Evolutionary conservation across 2,329 filamentous ascomycete genomes (phyloP).

Genomic region (Tolypocladium pustulatum): DNA sequence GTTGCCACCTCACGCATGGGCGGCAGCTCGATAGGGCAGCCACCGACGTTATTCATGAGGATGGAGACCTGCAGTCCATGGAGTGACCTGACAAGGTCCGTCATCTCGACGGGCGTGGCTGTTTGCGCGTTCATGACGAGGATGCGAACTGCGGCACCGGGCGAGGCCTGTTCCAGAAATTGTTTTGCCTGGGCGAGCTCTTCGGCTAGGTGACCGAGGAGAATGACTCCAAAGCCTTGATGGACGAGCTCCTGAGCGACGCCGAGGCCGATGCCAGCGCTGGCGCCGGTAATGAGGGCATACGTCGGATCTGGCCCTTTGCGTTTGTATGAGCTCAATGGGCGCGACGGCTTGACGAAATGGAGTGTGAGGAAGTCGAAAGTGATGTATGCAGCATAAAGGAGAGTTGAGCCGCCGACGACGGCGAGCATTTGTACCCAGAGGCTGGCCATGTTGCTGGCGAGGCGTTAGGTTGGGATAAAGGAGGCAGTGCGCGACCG

Average conservation of each 20-base stretch:
- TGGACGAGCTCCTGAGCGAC: slow-evolving; percentile 18
- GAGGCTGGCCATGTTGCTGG: not conserved
- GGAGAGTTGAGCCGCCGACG: slow-evolving; percentile 10
- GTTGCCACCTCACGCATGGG: slow-evolving; percentile 15
- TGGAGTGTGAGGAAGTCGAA: slow-evolving; percentile 7
- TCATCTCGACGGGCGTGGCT: slow-evolving; percentile 15
- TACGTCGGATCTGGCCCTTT: slow-evolving; percentile 10
- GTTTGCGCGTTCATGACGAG: slow-evolving; percentile 17
- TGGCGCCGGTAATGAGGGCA: slow-evolving; percentile 23
- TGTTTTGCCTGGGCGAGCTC: slow-evolving; percentile 16
- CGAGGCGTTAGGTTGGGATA: not conserved
- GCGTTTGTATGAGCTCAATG: slow-evolving; percentile 13
- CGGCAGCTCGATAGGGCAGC: slow-evolving; percentile 13
- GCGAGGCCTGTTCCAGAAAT: slow-evolving; percentile 9
- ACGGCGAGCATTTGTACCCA: not conserved
- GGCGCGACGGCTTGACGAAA: slow-evolving; percentile 9
- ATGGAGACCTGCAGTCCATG: slow-evolving; percentile 16
- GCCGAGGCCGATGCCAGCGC: slow-evolving; percentile 23
- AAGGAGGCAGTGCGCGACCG: not conserved
- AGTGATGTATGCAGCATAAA: slow-evolving; percentile 4
- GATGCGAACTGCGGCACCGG: slow-evolving; percentile 13
- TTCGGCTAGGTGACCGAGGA: slow-evolving; percentile 17
- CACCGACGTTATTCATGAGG: slow-evolving; percentile 23
- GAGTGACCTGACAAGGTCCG: slow-evolving; percentile 8
- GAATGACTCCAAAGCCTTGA: slow-evolving; percentile 22